Base-by-base conservation (phyloP, 768 basidiomycete genomes). In the Clathrus columnatus region DNA sequence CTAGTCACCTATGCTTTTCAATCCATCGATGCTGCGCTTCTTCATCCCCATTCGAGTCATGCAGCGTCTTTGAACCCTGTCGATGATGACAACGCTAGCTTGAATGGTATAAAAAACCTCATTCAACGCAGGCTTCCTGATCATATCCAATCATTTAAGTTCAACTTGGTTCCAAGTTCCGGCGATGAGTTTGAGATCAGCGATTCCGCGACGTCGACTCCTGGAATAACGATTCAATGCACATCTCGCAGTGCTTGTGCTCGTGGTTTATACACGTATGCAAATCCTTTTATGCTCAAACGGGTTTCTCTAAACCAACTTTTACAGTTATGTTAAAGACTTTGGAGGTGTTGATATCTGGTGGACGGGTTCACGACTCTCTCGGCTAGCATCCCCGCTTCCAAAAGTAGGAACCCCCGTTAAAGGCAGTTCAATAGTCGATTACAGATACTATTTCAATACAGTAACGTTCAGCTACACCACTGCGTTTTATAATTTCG, bases 401-500 rank as follows among this genome's bases (percentile, higher is more conserved):
- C 73, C 73, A 0, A 24, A 59, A 18, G 53, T 74, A 14, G 67
- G 69, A 6, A 53, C 59, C 4, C 64, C 68, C 0, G 50, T 74
- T 47, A 68, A 65, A 5, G 68, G 59, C 42, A 66, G 56, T 21
- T 62, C 73, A 2, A 59, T 74, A 47, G 72, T 73, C 23, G 67
- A 69, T 7, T 72, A 71, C 53, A 64, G 73, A 51, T 73, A 73
- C 58, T 68, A 73, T 51, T 69, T 73, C 63, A 73, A 74, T 59
- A 73, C 70, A 14, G 73, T 74, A 60, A 74, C 73, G 1, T 74
- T 73, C 58, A 64, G 63, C 55, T 73, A 74, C 58, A 73, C 72
- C 1, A 62, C 71, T 16, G 66, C 70, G 1, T 74, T 73, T 57
- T 73, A 70, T 64, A 48, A 62, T n/a, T 73, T 72, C 28, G 59